Percentiles rank a stretch among this genome's conserved stretches.
These are phyloP conservation scores for Ambrosiella xylebori DNA, from an alignment of 2,329 filamentous ascomycete species.

Conservation along the genomic window DNA sequence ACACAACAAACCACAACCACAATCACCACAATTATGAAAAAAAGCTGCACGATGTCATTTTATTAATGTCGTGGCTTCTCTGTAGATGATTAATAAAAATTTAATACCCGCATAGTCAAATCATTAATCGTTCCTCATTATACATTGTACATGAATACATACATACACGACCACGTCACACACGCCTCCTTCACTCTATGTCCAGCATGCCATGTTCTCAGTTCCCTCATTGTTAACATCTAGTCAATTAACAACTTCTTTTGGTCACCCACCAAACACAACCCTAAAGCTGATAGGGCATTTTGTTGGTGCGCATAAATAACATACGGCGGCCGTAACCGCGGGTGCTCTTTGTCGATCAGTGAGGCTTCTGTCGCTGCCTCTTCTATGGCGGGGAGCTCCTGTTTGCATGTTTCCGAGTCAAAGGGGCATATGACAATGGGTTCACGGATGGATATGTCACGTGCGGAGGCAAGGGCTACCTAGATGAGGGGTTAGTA, in stretches of 20 bases:
- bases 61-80: too few species aligned
- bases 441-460: constrained; percentile 75
- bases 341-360: constrained; percentile 68
- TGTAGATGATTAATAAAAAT: too few species aligned
- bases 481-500: not conserved
- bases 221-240: not conserved
- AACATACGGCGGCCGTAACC: constrained; percentile 77
- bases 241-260: constrained; percentile 50
- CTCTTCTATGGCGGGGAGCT: constrained; percentile 96
- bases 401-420: constrained; percentile 88
- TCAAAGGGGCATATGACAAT: constrained; percentile 95
- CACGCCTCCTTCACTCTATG: too few species aligned
- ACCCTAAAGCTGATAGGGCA: constrained; percentile 40
- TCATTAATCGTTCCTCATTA: not conserved
- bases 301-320: constrained; percentile 60
- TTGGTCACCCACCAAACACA: constrained; percentile 45
- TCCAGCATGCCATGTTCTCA: not conserved
- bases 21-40: too few species aligned
- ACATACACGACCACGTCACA: not conserved
- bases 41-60: too few species aligned
- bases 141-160: too few species aligned
- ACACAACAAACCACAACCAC: too few species aligned
- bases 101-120: too few species aligned
- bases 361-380: not conserved
- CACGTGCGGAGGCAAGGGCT: constrained; percentile 60